Evolutionary conservation across 2,329 filamentous ascomycete genomes (phyloP).

Genomic region (Pestalotiopsis sp.): DNA sequence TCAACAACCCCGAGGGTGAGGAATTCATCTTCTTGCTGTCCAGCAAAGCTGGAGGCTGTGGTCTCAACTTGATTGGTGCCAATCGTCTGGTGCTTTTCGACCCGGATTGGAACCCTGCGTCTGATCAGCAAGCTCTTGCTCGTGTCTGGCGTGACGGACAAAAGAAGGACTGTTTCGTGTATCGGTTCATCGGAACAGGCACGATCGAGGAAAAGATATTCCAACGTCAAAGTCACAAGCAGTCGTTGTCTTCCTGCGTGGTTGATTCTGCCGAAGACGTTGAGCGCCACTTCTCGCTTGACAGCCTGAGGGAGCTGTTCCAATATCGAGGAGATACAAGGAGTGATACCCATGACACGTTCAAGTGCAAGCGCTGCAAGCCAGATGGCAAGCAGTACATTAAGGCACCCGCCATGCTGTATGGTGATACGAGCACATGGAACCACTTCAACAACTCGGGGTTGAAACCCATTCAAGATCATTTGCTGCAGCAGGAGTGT

Average conservation of each 20-base stretch:
- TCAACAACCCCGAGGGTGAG: conserved; percentile 86
- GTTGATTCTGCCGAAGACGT: conserved; percentile 97
- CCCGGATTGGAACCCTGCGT: conserved; percentile 96
- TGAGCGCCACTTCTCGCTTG: conserved; percentile 91
- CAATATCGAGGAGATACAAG: conserved; percentile 83
- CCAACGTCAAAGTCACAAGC: conserved; percentile 96
- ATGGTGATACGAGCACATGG: conserved; percentile 98
- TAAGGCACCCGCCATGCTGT: conserved; percentile 92
- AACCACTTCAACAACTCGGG: conserved; percentile 91
- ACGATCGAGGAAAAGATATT: conserved; percentile 99
- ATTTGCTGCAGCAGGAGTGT: conserved; percentile 84
- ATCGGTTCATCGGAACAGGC: conserved; percentile 97
- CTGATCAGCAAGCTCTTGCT: conserved; percentile 94
- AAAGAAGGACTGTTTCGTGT: conserved; percentile 99
- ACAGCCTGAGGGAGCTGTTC: conserved; percentile 89
- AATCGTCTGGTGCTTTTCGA: conserved; percentile 89
- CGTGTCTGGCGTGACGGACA: conserved; percentile 99
- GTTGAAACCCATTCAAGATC: conserved; percentile 82
- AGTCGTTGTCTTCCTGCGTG: conserved; percentile 92
- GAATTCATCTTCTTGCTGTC: conserved; percentile 97
- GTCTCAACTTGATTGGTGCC: conserved; percentile 78
- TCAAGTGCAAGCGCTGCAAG: conserved; percentile 95
- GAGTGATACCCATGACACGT: conserved; percentile 96
- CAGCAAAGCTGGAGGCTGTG: conserved; percentile 94
- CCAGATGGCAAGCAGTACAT: conserved; percentile 83